Percentiles rank a stretch among this genome's conserved stretches.
Conservation (phyloP, 208 protist genomes). For the Acanthamoeba castellanii region DNA sequence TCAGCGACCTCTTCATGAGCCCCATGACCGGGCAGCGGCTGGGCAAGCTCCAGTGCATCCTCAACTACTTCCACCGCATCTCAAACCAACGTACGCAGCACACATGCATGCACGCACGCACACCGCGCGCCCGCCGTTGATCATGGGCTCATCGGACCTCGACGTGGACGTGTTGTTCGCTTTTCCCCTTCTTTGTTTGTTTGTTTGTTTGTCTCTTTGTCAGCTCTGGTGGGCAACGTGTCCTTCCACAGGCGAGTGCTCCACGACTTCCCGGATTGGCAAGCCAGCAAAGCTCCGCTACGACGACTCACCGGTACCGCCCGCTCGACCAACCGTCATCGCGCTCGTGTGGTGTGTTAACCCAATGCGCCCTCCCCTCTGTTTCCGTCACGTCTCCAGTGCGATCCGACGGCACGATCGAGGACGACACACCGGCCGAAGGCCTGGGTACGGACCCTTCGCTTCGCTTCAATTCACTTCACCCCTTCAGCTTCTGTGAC, state of each 20-base stretch:
- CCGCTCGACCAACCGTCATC: not conserved
- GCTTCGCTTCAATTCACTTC: too few relatives aligned
- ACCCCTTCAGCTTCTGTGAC: too few relatives aligned
- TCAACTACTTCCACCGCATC: slow-evolving; percentile 81
- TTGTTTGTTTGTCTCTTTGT: not conserved
- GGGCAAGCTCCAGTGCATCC: slow-evolving; percentile 80
- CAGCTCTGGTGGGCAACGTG: slow-evolving; percentile 63
- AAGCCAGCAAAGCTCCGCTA: slow-evolving; percentile 15
- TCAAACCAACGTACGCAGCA: slow-evolving; percentile 16
- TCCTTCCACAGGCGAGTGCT: slow-evolving; percentile 79
- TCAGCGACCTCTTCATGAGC: slow-evolving; percentile 74
- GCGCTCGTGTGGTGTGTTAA: not conserved
- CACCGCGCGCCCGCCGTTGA: too few relatives aligned
- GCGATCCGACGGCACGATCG: not conserved
- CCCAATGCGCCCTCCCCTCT: not conserved
- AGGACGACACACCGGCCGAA: slow-evolving; percentile 36
- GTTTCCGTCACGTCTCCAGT: not conserved
- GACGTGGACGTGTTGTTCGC: too few relatives aligned
- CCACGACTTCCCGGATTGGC: slow-evolving; percentile 76
- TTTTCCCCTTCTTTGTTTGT: not conserved
- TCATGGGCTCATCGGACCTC: too few relatives aligned
- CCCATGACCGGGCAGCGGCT: not conserved
- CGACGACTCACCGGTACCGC: slow-evolving; percentile 23
- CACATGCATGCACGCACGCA: not conserved
- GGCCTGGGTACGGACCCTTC: not conserved